Evolutionary conservation across 305 asterid genomes (phyloP).

Genomic region (Fraxinus sp.): DNA sequence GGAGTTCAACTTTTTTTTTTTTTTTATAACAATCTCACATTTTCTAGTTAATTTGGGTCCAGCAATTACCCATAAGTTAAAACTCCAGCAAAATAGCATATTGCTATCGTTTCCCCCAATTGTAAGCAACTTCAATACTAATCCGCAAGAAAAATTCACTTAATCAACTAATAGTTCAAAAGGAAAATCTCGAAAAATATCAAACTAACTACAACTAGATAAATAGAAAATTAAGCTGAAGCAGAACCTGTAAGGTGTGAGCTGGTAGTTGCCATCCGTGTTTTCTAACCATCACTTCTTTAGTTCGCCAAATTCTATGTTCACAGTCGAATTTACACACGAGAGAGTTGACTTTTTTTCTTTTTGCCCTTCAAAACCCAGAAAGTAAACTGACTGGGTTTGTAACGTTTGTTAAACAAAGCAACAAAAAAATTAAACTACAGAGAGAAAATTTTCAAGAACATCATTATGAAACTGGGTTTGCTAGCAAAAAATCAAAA

Average conservation of each 20-base stretch:
- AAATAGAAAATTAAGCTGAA: conserved; percentile 8
- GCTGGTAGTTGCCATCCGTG: conserved; percentile 99
- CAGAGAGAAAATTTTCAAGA: background rate
- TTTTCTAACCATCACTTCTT: conserved; percentile 81
- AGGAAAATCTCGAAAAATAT: background rate
- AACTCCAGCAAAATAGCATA: background rate
- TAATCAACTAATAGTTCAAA: conserved; percentile 1
- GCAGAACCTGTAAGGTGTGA: conserved; percentile 87
- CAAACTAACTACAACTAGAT: background rate
- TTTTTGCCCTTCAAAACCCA: conserved; percentile 24
- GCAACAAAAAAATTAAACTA: background rate
- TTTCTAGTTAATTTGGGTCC: background rate
- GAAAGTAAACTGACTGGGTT: conserved; percentile 25
- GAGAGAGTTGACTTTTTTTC: background rate
- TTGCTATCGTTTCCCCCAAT: background rate
- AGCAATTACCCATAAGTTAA: background rate
- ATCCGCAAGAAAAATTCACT: conserved; percentile 22
- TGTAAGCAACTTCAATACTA: background rate
- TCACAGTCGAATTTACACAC: background rate
- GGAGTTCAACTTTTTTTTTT: background rate
- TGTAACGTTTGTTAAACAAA: background rate
- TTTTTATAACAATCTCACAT: background rate
- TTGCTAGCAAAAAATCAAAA: background rate
- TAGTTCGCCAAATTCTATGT: conserved; percentile 10
- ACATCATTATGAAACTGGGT: background rate